Conservation (phyloP, 306 rosid species). For the Prunus mume region DNA sequence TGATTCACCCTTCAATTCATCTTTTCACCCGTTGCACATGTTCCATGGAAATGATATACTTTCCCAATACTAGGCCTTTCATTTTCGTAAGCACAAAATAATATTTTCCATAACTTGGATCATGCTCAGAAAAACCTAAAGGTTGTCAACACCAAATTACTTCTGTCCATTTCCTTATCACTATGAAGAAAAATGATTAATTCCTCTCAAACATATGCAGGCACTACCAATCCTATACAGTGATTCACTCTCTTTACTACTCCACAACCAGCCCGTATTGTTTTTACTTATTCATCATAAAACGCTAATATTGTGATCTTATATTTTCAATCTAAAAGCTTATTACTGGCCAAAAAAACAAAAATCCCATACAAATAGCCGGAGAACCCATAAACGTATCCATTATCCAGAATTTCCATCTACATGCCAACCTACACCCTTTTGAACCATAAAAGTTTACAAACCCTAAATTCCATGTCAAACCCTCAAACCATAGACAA, state of each 20-base stretch:
- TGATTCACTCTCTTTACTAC: no score
- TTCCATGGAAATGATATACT: not conserved
- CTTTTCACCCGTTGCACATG: no score
- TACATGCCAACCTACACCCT: not conserved
- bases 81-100: no score
- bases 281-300: no score
- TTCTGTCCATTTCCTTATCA: no score
- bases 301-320: no score
- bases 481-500: not conserved
- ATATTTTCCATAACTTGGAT: not conserved
- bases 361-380: not conserved
- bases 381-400: not conserved
- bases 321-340: not conserved
- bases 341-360: not conserved
- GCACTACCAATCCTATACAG: no score
- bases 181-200: no score
- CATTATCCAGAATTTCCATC: not conserved
- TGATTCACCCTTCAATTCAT: no score
- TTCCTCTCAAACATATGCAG: no score
- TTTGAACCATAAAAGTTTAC: not conserved
- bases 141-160: not conserved
- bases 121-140: not conserved
- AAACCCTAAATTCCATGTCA: not conserved
- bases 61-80: not conserved
- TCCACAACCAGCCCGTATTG: no score